Evolutionary conservation across 176 grass and related monocot species (phyloP).

Genomic region (Carex littledalei): DNA sequence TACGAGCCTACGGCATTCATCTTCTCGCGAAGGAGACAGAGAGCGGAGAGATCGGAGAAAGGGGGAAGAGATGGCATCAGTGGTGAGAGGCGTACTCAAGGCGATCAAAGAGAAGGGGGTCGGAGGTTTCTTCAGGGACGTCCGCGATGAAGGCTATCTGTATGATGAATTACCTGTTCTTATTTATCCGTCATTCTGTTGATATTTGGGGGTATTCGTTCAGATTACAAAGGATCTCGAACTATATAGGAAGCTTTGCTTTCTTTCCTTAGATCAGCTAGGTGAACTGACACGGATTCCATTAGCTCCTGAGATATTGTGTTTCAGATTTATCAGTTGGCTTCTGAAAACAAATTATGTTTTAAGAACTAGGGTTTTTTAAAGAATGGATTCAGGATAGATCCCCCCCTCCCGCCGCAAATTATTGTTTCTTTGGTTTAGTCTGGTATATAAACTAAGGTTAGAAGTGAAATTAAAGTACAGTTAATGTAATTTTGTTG

Average conservation of each 20-base stretch:
- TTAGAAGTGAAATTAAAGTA: background rate
- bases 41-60: background rate
- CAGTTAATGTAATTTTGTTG: background rate
- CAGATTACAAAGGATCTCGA: background rate
- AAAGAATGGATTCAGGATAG: background rate
- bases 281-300: background rate
- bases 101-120: conserved; percentile 75
- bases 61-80: conserved; percentile 51
- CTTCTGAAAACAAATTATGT: background rate
- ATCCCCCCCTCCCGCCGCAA: too few species aligned
- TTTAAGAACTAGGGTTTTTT: background rate
- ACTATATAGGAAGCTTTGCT: background rate
- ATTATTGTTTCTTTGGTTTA: background rate
- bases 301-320: background rate
- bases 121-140: conserved; percentile 52
- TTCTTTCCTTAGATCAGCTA: background rate
- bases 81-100: conserved; percentile 56
- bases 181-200: background rate
- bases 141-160: conserved; percentile 77
- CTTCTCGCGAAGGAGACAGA: background rate
- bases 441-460: background rate
- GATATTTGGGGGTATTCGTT: background rate
- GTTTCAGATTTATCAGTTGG: background rate
- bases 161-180: conserved; percentile 15
- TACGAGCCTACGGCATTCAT: background rate